Evolutionary conservation across 2,329 filamentous ascomycete genomes (phyloP).

Genomic region (Septoria linicola): DNA sequence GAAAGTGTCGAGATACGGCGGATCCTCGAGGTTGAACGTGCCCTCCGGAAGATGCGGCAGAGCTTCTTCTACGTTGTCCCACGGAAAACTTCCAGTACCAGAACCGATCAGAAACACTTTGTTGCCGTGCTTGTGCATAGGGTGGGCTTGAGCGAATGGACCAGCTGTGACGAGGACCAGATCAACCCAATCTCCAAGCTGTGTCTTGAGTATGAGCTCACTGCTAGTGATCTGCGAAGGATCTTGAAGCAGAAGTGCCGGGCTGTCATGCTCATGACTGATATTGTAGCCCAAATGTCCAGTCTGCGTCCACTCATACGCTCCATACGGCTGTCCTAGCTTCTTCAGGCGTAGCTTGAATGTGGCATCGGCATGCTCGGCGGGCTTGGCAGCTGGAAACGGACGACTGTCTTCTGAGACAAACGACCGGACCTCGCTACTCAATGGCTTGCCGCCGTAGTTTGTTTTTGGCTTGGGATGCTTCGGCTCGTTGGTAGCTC

Average conservation of each 20-base stretch:
- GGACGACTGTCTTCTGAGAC: constrained; percentile 20
- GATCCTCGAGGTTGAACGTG: constrained; percentile 58
- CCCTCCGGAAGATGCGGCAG: constrained; percentile 42
- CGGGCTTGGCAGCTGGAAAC: constrained; percentile 18
- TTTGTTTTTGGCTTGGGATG: constrained; percentile 48
- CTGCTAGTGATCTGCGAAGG: too few species aligned
- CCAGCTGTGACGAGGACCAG: constrained; percentile 30
- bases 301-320: constrained; percentile 26
- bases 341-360: constrained; percentile 25
- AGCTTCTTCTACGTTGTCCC: constrained; percentile 55
- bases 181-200: constrained; percentile 38
- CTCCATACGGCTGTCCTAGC: constrained; percentile 20
- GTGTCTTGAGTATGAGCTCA: constrained; percentile 23
- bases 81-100: constrained; percentile 52
- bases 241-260: constrained; percentile 22
- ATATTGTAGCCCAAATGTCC: constrained; percentile 21
- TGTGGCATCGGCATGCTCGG: constrained; percentile 18
- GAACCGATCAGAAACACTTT: constrained; percentile 59
- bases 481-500: constrained; percentile 43
- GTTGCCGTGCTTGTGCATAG: constrained; percentile 64
- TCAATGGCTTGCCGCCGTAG: constrained; percentile 44
- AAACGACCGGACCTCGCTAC: constrained; percentile 34
- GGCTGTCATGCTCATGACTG: constrained; percentile 16
- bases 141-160: constrained; percentile 45
- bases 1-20: constrained; percentile 56